Conservation (phyloP, 108 stramenopile species). For the Chaetoceros tenuissimus region DNA sequence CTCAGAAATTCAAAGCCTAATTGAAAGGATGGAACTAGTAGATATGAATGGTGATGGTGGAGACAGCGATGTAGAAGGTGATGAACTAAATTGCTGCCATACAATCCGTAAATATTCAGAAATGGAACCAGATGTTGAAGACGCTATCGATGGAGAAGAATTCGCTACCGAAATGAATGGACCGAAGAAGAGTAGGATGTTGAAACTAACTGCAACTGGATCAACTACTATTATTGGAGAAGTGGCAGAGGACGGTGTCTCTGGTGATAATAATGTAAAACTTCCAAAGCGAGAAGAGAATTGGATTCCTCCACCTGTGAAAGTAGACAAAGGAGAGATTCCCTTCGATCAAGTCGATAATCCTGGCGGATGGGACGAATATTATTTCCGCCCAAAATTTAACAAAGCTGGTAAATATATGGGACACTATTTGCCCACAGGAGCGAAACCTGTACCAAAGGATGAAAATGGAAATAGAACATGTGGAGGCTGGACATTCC, state of each 20-base stretch:
- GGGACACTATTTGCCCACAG: conserved; percentile 5
- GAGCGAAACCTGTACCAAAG: conserved; percentile 10
- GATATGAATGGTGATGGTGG: background rate
- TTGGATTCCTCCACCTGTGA: background rate
- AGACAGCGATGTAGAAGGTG: conserved; percentile 3
- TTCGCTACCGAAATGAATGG: background rate
- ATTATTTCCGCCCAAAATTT: background rate
- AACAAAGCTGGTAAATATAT: conserved; percentile 1
- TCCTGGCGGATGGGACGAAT: conserved; percentile 1
- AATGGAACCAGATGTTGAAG: background rate
- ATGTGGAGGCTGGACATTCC: conserved; percentile 4
- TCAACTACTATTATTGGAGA: background rate
- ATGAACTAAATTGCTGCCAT: background rate
- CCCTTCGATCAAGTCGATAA: background rate
- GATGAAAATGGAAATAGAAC: conserved; percentile 3
- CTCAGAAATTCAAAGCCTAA: no score
- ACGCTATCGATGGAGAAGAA: background rate
- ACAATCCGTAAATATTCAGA: background rate
- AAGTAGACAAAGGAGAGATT: conserved; percentile 1
- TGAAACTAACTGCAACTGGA: background rate
- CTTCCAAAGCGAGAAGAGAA: background rate
- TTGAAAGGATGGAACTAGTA: no score
- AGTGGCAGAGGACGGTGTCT: background rate
- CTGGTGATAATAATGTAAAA: background rate
- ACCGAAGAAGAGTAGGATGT: background rate